These are phyloP conservation scores for Cryptomeria japonica DNA, from an alignment of 75 land plant genomes.

Conservation along the genomic window DNA sequence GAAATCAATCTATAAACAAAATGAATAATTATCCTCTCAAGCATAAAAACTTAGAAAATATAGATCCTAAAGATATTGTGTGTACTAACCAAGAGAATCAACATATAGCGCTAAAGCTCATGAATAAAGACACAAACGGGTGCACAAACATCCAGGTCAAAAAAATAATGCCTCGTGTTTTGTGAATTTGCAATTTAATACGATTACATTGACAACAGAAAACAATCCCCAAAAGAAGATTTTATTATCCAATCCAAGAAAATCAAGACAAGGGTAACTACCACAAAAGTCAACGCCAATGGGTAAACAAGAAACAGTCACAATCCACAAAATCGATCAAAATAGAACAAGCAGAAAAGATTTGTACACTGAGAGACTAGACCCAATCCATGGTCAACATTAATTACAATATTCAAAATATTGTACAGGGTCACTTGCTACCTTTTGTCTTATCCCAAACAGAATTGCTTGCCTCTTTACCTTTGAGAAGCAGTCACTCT, in stretches of 20 bases:
- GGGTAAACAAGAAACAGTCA: background rate
- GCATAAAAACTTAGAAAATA: no score
- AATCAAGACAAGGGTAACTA: background rate
- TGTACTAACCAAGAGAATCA: background rate
- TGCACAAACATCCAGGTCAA: background rate
- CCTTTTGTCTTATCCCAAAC: background rate
- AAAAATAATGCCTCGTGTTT: background rate
- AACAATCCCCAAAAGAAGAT: background rate
- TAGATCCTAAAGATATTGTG: background rate
- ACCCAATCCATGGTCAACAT: background rate
- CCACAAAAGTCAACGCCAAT: background rate
- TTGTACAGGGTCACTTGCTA: background rate
- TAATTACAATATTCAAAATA: no score
- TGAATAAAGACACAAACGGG: background rate
- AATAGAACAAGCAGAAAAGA: no score
- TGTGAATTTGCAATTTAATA: background rate
- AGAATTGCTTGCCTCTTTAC: background rate
- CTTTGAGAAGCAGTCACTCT: background rate
- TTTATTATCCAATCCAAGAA: background rate
- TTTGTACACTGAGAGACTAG: background rate
- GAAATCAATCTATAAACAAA: no score
- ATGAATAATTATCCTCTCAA: no score
- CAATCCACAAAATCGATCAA: background rate
- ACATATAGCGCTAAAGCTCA: background rate
- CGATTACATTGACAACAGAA: background rate